These are phyloP conservation scores for Stachybotrys chlorohalonatus DNA, from an alignment of 2,329 filamentous ascomycete species.

Conservation along the genomic window DNA sequence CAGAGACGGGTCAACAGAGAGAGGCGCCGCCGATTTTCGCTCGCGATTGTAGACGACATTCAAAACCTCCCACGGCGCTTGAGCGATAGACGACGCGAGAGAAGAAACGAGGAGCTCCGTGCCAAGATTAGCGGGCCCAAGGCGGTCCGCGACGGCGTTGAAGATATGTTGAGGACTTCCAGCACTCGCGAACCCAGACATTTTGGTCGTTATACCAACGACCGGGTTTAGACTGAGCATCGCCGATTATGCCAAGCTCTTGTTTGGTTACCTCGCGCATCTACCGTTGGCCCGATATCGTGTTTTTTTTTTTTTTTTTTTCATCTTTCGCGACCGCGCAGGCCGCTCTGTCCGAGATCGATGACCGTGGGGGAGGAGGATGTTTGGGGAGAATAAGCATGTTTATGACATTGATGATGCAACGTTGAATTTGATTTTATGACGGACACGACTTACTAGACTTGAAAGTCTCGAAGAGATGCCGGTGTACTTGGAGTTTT, in stretches of 20 bases:
- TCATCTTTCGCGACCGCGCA: background rate
- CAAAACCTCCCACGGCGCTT: slow-evolving; percentile 45
- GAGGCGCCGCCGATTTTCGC: slow-evolving; percentile 23
- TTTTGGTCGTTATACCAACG: background rate
- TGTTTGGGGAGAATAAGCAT: background rate
- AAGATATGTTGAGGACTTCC: slow-evolving; percentile 42
- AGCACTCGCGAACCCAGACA: slow-evolving; percentile 6
- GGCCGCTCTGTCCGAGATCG: background rate
- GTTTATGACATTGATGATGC: background rate
- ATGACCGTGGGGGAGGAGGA: background rate
- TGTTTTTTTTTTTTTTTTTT: slow-evolving; percentile 1
- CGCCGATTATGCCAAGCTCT: background rate
- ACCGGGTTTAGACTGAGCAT: background rate
- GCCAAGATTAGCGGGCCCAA: slow-evolving; percentile 51
- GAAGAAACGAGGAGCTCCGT: slow-evolving; percentile 47
- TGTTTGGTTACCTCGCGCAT: too few relatives aligned
- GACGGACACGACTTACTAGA: background rate
- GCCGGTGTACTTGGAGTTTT: background rate
- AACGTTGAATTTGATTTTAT: background rate
- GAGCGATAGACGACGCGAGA: slow-evolving; percentile 50
- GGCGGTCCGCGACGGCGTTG: slow-evolving; percentile 49
- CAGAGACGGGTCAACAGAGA: slow-evolving; percentile 14
- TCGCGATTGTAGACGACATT: slow-evolving; percentile 41
- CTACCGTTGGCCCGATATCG: background rate
- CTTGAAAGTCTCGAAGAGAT: background rate